Conservation (phyloP, 2,329 filamentous ascomycete species). For the Aspergillus carbonarius region DNA sequence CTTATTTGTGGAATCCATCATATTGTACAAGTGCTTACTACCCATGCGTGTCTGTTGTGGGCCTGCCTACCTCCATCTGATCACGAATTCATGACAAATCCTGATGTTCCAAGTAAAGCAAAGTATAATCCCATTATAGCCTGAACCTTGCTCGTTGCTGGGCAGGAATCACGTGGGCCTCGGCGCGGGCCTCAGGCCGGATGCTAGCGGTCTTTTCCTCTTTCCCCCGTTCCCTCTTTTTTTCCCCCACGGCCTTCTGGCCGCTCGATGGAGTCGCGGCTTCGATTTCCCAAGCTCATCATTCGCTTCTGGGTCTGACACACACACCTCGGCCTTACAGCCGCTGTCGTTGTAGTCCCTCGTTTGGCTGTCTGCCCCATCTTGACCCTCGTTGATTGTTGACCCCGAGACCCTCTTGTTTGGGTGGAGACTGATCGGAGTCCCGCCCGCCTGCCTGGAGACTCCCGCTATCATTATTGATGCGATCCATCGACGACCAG, state of each 20-base stretch:
- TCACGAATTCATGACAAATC: neutral
- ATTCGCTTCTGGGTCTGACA: neutral
- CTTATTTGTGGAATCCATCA: neutral
- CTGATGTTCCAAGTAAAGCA: neutral
- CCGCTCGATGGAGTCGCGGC: too few species aligned
- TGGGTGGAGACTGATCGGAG: conserved; percentile 4
- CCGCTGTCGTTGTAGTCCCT: neutral
- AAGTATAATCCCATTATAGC: neutral
- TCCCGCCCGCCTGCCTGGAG: neutral
- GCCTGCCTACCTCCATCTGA: neutral
- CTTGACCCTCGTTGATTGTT: neutral
- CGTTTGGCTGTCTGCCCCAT: neutral
- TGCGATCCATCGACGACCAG: neutral
- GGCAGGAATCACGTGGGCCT: neutral
- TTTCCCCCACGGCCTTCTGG: too few species aligned
- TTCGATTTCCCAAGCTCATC: neutral
- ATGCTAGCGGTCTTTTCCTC: neutral
- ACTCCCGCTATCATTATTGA: neutral
- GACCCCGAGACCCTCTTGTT: neutral
- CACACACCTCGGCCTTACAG: neutral
- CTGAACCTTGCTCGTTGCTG: neutral
- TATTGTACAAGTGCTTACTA: neutral
- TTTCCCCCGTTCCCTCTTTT: too few species aligned
- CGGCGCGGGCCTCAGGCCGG: neutral
- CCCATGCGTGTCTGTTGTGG: neutral